These are phyloP conservation scores for Lachnellula arida DNA, from an alignment of 2,329 filamentous ascomycete genomes.

Conservation along the genomic window DNA sequence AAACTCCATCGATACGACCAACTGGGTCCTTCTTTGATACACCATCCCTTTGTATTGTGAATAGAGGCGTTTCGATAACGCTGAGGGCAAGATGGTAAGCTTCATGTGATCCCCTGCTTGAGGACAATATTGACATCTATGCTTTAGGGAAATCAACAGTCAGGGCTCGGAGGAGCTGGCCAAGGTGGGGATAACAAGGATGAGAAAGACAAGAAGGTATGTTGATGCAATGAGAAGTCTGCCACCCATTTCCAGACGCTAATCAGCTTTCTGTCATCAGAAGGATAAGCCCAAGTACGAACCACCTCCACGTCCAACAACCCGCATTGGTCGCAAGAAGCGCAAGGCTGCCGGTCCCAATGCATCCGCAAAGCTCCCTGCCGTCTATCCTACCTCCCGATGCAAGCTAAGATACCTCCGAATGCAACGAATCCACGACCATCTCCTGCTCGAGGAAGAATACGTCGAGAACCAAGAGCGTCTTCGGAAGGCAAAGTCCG, in stretches of 20 bases:
- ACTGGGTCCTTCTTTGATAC: slow-evolving; percentile 4
- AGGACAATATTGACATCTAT: slow-evolving; percentile 19
- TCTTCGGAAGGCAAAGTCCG: slow-evolving; percentile 83
- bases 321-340: slow-evolving; percentile 97
- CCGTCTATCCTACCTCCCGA: slow-evolving; percentile 90
- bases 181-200: slow-evolving; percentile 71
- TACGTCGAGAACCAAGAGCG: slow-evolving; percentile 99
- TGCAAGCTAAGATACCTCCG: slow-evolving; percentile 96
- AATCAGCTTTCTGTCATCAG: slow-evolving; percentile 43
- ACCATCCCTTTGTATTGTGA: neutral
- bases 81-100: slow-evolving; percentile 29
- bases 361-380: slow-evolving; percentile 89
- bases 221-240: slow-evolving; percentile 7
- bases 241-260: slow-evolving; percentile 9
- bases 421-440: slow-evolving; percentile 98
- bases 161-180: slow-evolving; percentile 39
- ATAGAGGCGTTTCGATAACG: slow-evolving; percentile 4
- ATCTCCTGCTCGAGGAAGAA: slow-evolving; percentile 93
- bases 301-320: slow-evolving; percentile 92
- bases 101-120: slow-evolving; percentile 4
- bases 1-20: slow-evolving; percentile 16
- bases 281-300: slow-evolving; percentile 99
- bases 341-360: slow-evolving; percentile 91
- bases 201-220: slow-evolving; percentile 91
- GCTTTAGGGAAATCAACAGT: slow-evolving; percentile 40